phyloP scores from a whole-genome alignment of 495 filamentous ascomycete species.

The Neurospora tetrasperma region DNA sequence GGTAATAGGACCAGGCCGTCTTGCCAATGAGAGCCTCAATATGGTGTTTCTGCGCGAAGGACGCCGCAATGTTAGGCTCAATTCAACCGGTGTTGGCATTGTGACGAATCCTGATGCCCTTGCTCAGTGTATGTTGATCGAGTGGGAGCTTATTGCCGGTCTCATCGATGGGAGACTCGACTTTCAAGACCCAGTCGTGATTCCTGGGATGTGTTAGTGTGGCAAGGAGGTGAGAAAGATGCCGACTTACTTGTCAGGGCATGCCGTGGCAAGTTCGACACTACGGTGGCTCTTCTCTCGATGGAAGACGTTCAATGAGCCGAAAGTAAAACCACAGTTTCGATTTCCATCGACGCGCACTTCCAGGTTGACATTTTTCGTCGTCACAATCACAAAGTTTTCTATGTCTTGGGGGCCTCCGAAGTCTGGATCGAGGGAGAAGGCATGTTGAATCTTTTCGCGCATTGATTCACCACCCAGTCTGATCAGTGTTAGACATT shows the following conservation, averaged over 20 bases:
- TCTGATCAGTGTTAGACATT: not conserved
- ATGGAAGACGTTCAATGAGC: slow-evolving; percentile 4
- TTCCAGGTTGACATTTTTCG: slow-evolving; percentile 15
- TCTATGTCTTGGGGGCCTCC: not conserved
- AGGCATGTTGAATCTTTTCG: not conserved
- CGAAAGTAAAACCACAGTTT: slow-evolving; percentile 1
- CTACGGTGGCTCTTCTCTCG: slow-evolving; percentile 7
- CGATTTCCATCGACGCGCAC: slow-evolving; percentile 3
- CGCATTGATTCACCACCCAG: not conserved
- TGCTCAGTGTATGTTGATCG: not conserved
- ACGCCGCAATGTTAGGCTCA: not conserved
- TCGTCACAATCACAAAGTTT: slow-evolving; percentile 8
- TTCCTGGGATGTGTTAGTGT: slow-evolving; percentile 4
- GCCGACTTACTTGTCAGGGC: slow-evolving; percentile 31
- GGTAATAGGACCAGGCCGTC: slow-evolving; percentile 3
- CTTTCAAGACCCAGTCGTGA: slow-evolving; percentile 16
- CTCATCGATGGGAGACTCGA: slow-evolving; percentile 5
- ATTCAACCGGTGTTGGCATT: not conserved
- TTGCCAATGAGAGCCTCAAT: slow-evolving; percentile 9
- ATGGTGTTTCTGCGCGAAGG: not conserved
- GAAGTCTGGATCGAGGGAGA: not conserved
- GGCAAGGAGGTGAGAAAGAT: not conserved
- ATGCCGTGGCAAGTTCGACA: slow-evolving; percentile 24
- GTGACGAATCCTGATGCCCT: not conserved
- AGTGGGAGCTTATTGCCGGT: not conserved